phyloP scores from a whole-genome alignment of 352 stramenopile species.

The Phytophthora hybrid region DNA sequence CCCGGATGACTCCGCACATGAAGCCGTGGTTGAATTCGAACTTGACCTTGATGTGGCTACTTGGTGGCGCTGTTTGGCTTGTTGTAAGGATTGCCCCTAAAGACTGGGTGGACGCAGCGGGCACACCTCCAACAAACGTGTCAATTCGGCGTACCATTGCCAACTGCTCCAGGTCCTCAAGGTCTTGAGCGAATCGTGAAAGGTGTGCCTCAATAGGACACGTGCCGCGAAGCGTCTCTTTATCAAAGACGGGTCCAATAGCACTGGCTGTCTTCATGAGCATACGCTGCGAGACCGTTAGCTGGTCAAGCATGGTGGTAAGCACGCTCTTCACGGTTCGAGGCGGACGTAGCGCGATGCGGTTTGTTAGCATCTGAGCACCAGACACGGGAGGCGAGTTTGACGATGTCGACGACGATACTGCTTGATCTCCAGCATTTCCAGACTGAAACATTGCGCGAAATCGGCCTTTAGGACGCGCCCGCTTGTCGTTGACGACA shows the following conservation, averaged over 20 bases:
- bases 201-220: constrained; percentile 81
- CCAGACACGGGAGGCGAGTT: constrained; percentile 15
- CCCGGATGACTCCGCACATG: constrained; percentile 85
- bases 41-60: constrained; percentile 70
- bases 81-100: constrained; percentile 11
- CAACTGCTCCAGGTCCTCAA: constrained; percentile 79
- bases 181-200: constrained; percentile 67
- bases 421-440: constrained; percentile 23
- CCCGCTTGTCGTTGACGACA: constrained; percentile 37
- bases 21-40: constrained; percentile 90
- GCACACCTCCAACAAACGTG: constrained; percentile 76
- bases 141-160: constrained; percentile 84
- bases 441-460: constrained; percentile 70
- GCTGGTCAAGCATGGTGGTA: constrained; percentile 83
- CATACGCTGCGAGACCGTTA: constrained; percentile 87
- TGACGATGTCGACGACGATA: constrained; percentile 21
- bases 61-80: constrained; percentile 35
- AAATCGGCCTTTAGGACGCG: constrained; percentile 56
- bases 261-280: constrained; percentile 90
- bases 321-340: constrained; percentile 87
- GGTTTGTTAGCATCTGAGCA: constrained; percentile 68
- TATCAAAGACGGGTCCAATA: constrained; percentile 80
- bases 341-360: constrained; percentile 72
- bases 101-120: constrained; percentile 37
- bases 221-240: constrained; percentile 69